Percentiles rank a stretch among this genome's conserved stretches.
Evolutionary conservation across 2,329 filamentous ascomycete species (phyloP).

Genomic region (Fusarium denticulatum): DNA sequence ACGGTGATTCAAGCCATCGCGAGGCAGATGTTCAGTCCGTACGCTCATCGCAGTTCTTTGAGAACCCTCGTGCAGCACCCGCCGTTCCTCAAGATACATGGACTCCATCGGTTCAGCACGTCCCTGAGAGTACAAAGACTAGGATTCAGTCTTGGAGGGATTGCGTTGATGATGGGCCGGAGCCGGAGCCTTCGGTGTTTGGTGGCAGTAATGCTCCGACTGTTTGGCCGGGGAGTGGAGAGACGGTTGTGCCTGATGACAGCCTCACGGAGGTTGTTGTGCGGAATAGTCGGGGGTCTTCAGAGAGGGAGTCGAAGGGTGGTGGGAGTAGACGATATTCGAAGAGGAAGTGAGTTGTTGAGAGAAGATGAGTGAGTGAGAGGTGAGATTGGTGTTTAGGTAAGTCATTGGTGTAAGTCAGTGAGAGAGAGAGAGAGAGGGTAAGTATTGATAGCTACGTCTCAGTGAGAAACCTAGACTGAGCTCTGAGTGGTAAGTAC

Average conservation of each 20-base stretch:
- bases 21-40: background rate
- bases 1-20: background rate
- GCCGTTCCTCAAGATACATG: background rate
- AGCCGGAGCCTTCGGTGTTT: background rate
- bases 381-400: background rate
- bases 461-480: background rate
- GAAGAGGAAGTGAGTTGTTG: background rate
- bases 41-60: constrained; percentile 1
- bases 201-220: constrained; percentile 9
- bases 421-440: background rate
- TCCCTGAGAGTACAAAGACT: background rate
- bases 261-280: background rate
- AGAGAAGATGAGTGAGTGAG: no score
- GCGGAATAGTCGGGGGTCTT: no score
- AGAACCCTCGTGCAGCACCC: background rate
- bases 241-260: constrained; percentile 1
- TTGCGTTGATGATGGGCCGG: background rate
- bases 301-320: background rate
- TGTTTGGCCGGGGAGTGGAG: constrained; percentile 1
- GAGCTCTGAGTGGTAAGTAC: background rate
- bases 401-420: background rate
- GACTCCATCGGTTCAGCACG: background rate
- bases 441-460: background rate
- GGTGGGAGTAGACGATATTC: background rate
- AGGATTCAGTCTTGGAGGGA: constrained; percentile 13